phyloP scores from a whole-genome alignment of 164 flowering plant species.

The Chimonanthus salicifolius region DNA sequence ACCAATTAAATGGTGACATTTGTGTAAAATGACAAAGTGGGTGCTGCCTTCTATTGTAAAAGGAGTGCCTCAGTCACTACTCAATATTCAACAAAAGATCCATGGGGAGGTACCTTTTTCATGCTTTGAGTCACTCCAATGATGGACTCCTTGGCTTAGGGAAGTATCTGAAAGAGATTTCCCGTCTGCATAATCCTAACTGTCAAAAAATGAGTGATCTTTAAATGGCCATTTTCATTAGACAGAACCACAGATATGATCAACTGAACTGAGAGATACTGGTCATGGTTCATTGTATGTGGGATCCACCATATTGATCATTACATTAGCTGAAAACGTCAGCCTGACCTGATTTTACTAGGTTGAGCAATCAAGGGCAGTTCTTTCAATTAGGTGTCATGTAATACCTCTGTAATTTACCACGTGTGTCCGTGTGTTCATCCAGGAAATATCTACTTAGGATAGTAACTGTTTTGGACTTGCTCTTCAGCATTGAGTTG shows the following conservation, averaged over 20 bases:
- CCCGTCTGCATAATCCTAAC: too few relatives aligned
- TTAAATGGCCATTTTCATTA: background rate
- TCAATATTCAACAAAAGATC: too few relatives aligned
- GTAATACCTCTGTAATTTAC: background rate
- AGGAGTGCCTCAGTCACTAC: too few relatives aligned
- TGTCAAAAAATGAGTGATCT: too few relatives aligned
- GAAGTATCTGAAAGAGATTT: too few relatives aligned
- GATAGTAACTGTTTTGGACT: background rate
- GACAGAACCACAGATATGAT: too few relatives aligned
- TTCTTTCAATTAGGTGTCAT: background rate
- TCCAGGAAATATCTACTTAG: background rate
- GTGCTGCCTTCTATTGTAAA: too few relatives aligned
- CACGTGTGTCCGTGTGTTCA: background rate
- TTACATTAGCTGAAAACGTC: background rate
- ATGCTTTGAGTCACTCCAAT: too few relatives aligned
- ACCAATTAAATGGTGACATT: too few relatives aligned
- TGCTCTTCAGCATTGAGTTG: background rate
- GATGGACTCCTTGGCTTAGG: too few relatives aligned
- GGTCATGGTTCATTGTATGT: background rate
- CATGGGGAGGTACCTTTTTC: too few relatives aligned
- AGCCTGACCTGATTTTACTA: background rate
- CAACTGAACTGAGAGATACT: background rate
- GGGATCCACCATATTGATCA: background rate
- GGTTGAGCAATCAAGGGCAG: background rate
- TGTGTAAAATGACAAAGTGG: too few relatives aligned